A percentile compares a stretch with the other conserved stretches of the same genome.
phyloP scores from a whole-genome alignment of 1,284 basidiomycete genomes.

The Austropuccinia psidii region DNA sequence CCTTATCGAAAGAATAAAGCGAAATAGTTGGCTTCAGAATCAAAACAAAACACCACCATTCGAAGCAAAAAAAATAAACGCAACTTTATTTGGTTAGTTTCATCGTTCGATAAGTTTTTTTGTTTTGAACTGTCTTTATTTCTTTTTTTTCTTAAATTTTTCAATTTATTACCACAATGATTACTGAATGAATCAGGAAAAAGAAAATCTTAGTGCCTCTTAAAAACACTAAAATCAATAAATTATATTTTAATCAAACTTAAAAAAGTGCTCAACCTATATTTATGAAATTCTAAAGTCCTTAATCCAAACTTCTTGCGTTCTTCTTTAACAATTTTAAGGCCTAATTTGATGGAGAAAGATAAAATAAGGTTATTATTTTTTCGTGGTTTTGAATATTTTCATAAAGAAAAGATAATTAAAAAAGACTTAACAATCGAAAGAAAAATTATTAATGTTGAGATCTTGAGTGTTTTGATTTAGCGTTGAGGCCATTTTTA shows the following conservation, averaged over 20 bases:
- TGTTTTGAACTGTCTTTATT: background rate
- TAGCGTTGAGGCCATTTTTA: too few relatives aligned
- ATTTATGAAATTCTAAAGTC: slow-evolving; percentile 9
- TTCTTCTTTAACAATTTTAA: slow-evolving; percentile 22
- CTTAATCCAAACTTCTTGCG: slow-evolving; percentile 22
- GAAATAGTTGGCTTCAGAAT: too few relatives aligned
- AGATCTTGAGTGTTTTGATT: too few relatives aligned
- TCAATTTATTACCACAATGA: slow-evolving; percentile 14
- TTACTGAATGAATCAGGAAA: background rate
- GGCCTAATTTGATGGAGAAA: background rate
- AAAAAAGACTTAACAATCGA: too few relatives aligned
- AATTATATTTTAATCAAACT: background rate
- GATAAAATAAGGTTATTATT: too few relatives aligned
- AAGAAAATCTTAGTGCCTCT: background rate
- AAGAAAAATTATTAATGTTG: too few relatives aligned
- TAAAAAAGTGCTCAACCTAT: background rate
- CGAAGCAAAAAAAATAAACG: background rate
- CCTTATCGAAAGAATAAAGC: too few relatives aligned
- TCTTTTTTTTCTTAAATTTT: background rate
- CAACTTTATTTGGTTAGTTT: background rate
- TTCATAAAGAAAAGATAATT: too few relatives aligned
- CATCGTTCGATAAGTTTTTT: background rate
- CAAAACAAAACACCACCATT: background rate
- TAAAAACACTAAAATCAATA: background rate
- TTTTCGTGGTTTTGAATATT: too few relatives aligned